Evolutionary conservation across 768 basidiomycete species (phyloP), one percentile per base, ranked within the genome.

Genomic region (Trametes gibbosa): DNA sequence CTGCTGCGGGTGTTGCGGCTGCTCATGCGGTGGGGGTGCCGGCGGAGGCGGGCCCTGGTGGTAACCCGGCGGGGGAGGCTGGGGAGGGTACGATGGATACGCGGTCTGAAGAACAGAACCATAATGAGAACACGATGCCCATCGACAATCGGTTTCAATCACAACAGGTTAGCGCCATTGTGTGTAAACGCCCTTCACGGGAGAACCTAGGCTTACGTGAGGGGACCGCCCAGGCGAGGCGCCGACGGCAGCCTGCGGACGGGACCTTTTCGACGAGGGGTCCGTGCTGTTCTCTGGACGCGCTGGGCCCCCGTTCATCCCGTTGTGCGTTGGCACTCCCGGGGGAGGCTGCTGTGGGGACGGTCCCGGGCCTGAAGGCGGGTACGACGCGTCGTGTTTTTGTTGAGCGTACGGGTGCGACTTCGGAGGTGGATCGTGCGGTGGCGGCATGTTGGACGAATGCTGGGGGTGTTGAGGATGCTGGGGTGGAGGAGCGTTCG

Each of bases 361-460:
- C 29, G 80, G 80, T 6, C 78, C 79, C 24, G 79, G 79, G 13
- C 78, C 78, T 16, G 79, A 78, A 23, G 78, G 79, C 35, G 76
- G 64, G 68, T 84, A 84, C 27, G 77, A 77, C 23, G 73, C 78
- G 59, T 84, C 83, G 49, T 79, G 77, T 65, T 82, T 82, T 48
- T 77, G 73, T 24, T 74, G 64, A 63, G 65, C 54, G 13, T 68
- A 65, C 52, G 65, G 62, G 40, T 66, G 63, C 19, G 66, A 48
- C 35, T 70, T 69, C 4, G 62, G 58, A 34, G 63, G 56, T 39
- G 55, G 61, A 12, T 69, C 65, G 42, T 67, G 64, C 1, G 68
- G 66, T 19, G 65, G 58, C 13, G 62, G 63, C 66, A 67, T 69
- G 37, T 50, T 53, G 34, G 57, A 37, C 40, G 53, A 45, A 21